Percentiles rank a stretch among this genome's conserved stretches.
Evolutionary conservation across 192 early-diverging fungal species (phyloP).

Genomic region (Pilobolus umbonatus): DNA sequence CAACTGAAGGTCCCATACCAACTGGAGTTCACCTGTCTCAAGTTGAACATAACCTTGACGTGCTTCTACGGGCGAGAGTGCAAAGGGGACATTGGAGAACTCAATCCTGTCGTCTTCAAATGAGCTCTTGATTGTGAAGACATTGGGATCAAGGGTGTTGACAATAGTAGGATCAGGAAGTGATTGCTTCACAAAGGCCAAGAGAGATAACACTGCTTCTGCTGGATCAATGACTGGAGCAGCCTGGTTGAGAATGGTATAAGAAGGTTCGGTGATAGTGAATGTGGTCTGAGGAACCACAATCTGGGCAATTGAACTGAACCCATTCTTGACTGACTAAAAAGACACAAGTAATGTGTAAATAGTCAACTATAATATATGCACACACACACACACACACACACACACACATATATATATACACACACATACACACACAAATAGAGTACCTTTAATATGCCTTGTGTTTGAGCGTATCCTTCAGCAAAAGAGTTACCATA

Average conservation of each 20-base stretch:
- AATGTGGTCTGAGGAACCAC: not conserved
- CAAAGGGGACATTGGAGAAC: slow-evolving; percentile 48
- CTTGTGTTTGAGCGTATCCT: not conserved
- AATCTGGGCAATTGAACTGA: slow-evolving; percentile 4
- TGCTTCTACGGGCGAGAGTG: slow-evolving; percentile 52
- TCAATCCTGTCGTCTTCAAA: not conserved
- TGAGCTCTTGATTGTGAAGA: not conserved
- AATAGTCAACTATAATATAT: not conserved
- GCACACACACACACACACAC: too few relatives aligned
- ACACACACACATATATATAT: too few relatives aligned
- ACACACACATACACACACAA: not conserved
- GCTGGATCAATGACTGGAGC: slow-evolving; percentile 48
- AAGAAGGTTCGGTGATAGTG: not conserved
- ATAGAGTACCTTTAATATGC: too few relatives aligned
- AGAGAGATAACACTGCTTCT: slow-evolving; percentile 62
- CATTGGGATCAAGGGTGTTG: slow-evolving; percentile 9
- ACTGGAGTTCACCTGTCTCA: slow-evolving; percentile 48
- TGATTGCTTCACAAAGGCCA: slow-evolving; percentile 52
- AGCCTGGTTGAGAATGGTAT: not conserved
- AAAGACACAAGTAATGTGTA: too few relatives aligned
- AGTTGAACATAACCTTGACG: slow-evolving; percentile 62
- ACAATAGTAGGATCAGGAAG: slow-evolving; percentile 33
- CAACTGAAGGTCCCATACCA: slow-evolving; percentile 80
- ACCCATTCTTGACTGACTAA: slow-evolving; percentile 1
- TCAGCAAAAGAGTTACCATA: slow-evolving; percentile 66